phyloP scores from a whole-genome alignment of 192 early-diverging fungal genomes.

The Powellomyces hirtus region DNA sequence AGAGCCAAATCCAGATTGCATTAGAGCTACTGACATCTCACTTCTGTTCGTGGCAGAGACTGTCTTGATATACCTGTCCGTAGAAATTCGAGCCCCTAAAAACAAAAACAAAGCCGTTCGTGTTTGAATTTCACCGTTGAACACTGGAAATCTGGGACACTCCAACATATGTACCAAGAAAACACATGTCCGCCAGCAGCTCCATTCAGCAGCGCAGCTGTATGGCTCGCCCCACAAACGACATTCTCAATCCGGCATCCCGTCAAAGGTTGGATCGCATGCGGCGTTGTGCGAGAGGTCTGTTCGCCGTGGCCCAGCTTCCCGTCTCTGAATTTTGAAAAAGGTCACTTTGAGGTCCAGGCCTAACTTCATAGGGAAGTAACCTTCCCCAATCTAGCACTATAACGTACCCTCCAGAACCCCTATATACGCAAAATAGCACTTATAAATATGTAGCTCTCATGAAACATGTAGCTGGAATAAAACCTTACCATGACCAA shows the following conservation, averaged over 20 bases:
- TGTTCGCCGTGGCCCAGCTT: constrained; percentile 32
- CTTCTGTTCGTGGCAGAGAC: too few species aligned
- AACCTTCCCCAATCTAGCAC: too few species aligned
- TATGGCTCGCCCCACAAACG: background rate
- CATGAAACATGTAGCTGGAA: too few species aligned
- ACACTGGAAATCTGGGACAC: too few species aligned
- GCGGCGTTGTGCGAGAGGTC: background rate
- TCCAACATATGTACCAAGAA: constrained; percentile 17
- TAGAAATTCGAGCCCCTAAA: constrained; percentile 39
- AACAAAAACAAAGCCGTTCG: background rate
- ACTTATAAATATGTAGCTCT: too few species aligned
- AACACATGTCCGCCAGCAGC: constrained; percentile 19
- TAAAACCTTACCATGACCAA: too few species aligned
- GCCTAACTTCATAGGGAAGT: too few species aligned
- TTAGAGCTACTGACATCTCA: background rate
- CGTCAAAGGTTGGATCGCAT: background rate
- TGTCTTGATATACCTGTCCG: constrained; percentile 24
- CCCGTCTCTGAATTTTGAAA: constrained; percentile 27
- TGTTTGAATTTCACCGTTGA: too few species aligned
- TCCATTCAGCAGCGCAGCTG: background rate
- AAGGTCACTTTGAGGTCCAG: too few species aligned
- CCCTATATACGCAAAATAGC: too few species aligned
- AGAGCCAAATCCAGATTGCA: background rate
- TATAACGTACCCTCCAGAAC: too few species aligned
- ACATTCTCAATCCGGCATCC: background rate